Evolutionary conservation across 306 rosid genomes (phyloP), one percentile per base, ranked within the genome.

Genomic region (Trichosanthes cucumerina): DNA sequence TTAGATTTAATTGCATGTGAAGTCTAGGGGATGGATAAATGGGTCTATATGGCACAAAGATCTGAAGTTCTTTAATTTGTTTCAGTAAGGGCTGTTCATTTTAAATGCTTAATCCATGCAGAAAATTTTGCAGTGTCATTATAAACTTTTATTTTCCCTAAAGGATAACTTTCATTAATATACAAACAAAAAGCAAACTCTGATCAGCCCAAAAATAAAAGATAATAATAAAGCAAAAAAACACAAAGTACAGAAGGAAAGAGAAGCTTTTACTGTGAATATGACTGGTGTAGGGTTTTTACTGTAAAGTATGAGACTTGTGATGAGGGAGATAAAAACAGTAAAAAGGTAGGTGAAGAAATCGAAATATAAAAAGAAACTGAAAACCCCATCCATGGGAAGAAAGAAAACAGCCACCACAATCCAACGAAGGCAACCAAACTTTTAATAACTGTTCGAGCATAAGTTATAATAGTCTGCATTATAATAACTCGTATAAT

Each of bases 221-320:
- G 12, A 73, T 46, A 15, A 49, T 46, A 71, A 71, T 43, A 33
- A 72, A 47, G 24, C 59, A 73, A 0, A 28, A 47, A 24, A 26
- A 73, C 77, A 49, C 28, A 47, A 15, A 73, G 77, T 73, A 73
- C 77, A 73, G 59, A 46, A 44, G 39, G 77, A 71, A 71, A 71
- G 77, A 49, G 60, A 73, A 73, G 26, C 77, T 73, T 73, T 73
- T 16, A 73, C 77, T 47, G 77, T 73, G 77, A 73, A 49, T 73
- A 46, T 47, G 76, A 31, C 41, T 49, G 54, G 21, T 28, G 43
- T 28, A 49, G 41, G 77, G 43, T 72, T 28, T 47, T 73, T 28
- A 73, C 77, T 71, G 77, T 26, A 71, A 41, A 26, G 56, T 24
- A 14, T 71, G 38, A 38, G 11, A 68, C 11, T 71, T 71, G 77